Conservation (phyloP, 2,329 filamentous ascomycete species). For the Lomentospora prolificans region DNA sequence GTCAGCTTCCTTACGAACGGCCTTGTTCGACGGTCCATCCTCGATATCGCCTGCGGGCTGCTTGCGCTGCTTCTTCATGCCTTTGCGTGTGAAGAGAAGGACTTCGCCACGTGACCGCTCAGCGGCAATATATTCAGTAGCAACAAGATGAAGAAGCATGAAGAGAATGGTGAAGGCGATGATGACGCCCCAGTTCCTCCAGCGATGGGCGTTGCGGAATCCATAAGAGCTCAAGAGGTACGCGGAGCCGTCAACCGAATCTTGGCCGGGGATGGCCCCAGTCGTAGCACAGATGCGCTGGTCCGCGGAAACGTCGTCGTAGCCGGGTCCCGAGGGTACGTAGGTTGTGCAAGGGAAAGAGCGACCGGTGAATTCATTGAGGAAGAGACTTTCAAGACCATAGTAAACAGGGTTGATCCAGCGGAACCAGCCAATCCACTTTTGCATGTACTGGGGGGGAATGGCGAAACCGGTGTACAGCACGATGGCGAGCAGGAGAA, state of each 20-base stretch:
- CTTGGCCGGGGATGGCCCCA: constrained; percentile 35
- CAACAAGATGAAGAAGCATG: constrained; percentile 35
- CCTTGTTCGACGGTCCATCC: not conserved
- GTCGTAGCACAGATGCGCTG: constrained; percentile 36
- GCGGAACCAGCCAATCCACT: constrained; percentile 45
- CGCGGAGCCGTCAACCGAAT: constrained; percentile 32
- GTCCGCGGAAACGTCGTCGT: constrained; percentile 15
- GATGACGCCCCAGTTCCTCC: constrained; percentile 56
- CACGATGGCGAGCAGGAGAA: constrained; percentile 42
- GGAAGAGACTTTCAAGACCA: constrained; percentile 22
- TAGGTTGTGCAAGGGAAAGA: constrained; percentile 26
- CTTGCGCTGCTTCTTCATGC: constrained; percentile 3
- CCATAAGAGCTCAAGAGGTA: constrained; percentile 37
- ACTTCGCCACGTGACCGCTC: constrained; percentile 52
- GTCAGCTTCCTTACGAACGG: not conserved
- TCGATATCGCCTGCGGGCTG: not conserved
- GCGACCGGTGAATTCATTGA: constrained; percentile 15
- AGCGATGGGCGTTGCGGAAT: constrained; percentile 41
- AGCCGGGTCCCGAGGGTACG: constrained; percentile 16
- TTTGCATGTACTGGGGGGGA: constrained; percentile 21
- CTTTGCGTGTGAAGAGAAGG: constrained; percentile 44
- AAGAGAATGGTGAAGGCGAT: constrained; percentile 42
- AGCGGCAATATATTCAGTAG: constrained; percentile 35
- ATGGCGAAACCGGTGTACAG: constrained; percentile 45
- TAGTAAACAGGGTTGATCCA: constrained; percentile 55